A percentile compares a stretch with the other conserved stretches of the same genome.
These are phyloP conservation scores for Barnettozyma sucrosica DNA, from an alignment of 805 yeast genomes.

Conservation along the genomic window DNA sequence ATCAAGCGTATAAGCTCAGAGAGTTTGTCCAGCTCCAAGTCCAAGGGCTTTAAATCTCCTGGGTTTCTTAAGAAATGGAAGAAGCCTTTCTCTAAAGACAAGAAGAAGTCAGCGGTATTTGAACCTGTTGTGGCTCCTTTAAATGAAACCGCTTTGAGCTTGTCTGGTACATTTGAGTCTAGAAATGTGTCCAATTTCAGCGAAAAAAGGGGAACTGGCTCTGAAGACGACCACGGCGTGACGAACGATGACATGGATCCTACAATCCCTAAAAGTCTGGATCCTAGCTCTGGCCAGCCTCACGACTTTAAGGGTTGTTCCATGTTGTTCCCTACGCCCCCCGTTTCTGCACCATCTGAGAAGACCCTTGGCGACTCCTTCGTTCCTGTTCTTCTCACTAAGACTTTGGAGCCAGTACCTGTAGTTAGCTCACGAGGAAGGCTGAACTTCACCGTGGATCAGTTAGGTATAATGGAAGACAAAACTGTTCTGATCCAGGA, in stretches of 20 bases:
- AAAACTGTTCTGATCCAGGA: constrained; percentile 56
- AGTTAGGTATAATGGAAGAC: constrained; percentile 54
- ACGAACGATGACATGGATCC: constrained; percentile 21
- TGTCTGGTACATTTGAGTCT: constrained; percentile 9
- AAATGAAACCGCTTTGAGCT: constrained; percentile 4
- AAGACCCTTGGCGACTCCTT: constrained; percentile 16
- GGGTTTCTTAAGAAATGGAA: constrained; percentile 22
- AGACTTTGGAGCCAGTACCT: constrained; percentile 1
- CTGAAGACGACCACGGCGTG: constrained; percentile 1
- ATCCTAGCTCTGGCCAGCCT: not conserved
- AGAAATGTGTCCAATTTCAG: constrained; percentile 6
- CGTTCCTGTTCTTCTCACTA: constrained; percentile 7
- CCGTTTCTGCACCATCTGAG: not conserved
- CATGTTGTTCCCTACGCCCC: not conserved
- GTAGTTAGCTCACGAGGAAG: constrained; percentile 4
- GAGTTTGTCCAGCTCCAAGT: constrained; percentile 1
- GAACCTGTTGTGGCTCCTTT: constrained; percentile 17
- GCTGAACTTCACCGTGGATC: constrained; percentile 48
- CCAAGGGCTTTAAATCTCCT: constrained; percentile 15
- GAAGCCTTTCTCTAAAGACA: constrained; percentile 12
- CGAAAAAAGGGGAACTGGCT: constrained; percentile 1
- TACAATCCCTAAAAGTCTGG: constrained; percentile 5
- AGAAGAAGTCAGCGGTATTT: constrained; percentile 11
- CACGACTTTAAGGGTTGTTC: constrained; percentile 6
- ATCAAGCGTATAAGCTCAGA: constrained; percentile 4